Conservation (phyloP, 148 eudicot species). For the Pharnaceum exiguum region DNA sequence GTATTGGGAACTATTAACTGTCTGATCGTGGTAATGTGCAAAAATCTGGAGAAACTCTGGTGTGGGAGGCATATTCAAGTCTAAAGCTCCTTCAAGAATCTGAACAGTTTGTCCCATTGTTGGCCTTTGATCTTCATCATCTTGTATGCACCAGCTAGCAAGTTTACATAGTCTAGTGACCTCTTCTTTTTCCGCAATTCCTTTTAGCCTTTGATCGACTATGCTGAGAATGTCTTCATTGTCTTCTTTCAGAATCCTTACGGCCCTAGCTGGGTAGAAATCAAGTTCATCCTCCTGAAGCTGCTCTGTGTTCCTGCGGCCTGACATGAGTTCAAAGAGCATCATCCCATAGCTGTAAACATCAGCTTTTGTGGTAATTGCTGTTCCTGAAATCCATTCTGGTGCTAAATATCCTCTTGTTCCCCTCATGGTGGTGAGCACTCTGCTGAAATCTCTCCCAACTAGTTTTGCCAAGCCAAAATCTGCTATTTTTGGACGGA, state of each 20-base stretch:
- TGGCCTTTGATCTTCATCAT: conserved; percentile 45
- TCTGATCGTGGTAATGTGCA: conserved; percentile 24
- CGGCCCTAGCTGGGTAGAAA: conserved; percentile 44
- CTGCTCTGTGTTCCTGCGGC: conserved; percentile 32
- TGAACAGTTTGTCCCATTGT: conserved; percentile 54
- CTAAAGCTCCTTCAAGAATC: conserved; percentile 52
- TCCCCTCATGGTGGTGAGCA: conserved; percentile 51
- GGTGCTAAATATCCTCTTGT: conserved; percentile 58
- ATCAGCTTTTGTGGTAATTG: conserved; percentile 49
- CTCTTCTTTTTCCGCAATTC: conserved; percentile 31
- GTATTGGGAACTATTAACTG: background rate
- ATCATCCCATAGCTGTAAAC: conserved; percentile 57
- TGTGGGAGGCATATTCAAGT: conserved; percentile 42
- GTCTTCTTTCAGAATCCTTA: conserved; percentile 20
- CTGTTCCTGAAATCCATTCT: conserved; percentile 53
- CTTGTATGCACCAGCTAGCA: conserved; percentile 64
- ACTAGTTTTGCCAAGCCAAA: conserved; percentile 56
- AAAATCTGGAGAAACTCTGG: conserved; percentile 35
- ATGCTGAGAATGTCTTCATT: conserved; percentile 41
- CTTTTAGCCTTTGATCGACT: conserved; percentile 31
- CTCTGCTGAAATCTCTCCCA: conserved; percentile 53
- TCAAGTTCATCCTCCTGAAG: conserved; percentile 24
- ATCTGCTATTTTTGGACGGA: conserved; percentile 43
- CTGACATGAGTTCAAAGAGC: conserved; percentile 44
- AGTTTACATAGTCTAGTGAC: conserved; percentile 34